Evolutionary conservation across 2,329 filamentous ascomycete species (phyloP).

Genomic region (Calonectria hongkongensis): DNA sequence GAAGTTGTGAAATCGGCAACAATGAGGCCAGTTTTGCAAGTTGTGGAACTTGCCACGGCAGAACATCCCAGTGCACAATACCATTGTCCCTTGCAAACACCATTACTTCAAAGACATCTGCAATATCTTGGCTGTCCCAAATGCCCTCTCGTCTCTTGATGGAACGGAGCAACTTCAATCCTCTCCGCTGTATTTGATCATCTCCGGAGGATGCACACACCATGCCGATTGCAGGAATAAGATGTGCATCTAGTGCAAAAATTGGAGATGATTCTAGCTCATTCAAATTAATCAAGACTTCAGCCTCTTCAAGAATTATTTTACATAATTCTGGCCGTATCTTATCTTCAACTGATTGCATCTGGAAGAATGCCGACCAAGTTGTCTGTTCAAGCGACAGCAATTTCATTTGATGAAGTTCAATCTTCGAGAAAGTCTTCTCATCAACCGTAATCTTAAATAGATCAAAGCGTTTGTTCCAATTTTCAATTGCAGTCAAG

Average conservation of each 20-base stretch:
- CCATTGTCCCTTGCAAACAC: not conserved
- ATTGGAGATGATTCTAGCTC: not conserved
- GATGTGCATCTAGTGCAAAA: not conserved
- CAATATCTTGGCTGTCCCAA: not conserved
- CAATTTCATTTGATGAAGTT: not conserved
- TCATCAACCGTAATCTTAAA: not conserved
- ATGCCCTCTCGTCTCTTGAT: not conserved
- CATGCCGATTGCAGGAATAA: not conserved
- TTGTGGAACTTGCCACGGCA: not conserved
- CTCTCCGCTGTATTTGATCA: not conserved
- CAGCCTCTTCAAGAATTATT: not conserved
- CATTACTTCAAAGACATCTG: not conserved
- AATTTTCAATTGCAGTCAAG: not conserved
- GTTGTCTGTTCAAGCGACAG: not conserved
- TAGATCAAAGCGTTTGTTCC: not conserved
- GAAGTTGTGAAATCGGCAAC: not conserved
- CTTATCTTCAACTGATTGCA: not conserved
- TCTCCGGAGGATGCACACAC: not conserved
- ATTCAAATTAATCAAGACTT: no score
- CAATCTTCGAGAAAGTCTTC: not conserved
- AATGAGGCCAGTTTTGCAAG: not conserved
- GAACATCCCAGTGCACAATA: not conserved
- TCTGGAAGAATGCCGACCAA: not conserved
- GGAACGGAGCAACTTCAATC: not conserved
- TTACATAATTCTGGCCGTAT: not conserved